These are phyloP conservation scores for Skeletonema potamos DNA, from an alignment of 108 stramenopile genomes.

Conservation along the genomic window DNA sequence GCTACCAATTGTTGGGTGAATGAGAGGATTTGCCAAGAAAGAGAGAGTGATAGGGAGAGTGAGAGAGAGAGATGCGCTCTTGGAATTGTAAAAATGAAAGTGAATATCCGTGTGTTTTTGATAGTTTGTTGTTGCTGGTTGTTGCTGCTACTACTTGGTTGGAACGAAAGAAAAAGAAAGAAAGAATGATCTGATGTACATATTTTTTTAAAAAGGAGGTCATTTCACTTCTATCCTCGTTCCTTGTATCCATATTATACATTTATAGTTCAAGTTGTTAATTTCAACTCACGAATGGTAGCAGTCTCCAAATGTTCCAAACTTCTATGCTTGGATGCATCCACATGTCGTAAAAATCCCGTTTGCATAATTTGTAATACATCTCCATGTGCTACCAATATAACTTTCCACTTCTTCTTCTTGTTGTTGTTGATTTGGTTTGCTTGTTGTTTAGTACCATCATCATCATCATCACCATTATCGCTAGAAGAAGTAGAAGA, in stretches of 20 bases:
- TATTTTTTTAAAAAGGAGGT: too few species aligned
- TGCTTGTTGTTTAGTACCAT: too few species aligned
- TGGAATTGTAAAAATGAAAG: neutral
- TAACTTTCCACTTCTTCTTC: conserved; percentile 38
- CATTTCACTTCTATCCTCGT: too few species aligned
- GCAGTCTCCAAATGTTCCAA: conserved; percentile 86
- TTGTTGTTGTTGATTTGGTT: neutral
- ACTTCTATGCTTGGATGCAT: conserved; percentile 64
- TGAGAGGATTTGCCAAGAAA: neutral
- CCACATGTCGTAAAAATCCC: conserved; percentile 58
- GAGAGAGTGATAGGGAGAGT: neutral
- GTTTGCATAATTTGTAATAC: conserved; percentile 90
- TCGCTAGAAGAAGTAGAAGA: neutral
- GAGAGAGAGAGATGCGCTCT: neutral
- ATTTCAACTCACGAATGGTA: conserved; percentile 51
- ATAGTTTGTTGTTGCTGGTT: neutral
- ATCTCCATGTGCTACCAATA: conserved; percentile 89
- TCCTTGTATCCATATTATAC: neutral
- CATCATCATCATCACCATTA: too few species aligned
- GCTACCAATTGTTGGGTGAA: neutral
- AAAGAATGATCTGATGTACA: neutral
- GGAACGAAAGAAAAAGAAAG: too few species aligned
- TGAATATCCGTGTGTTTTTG: neutral
- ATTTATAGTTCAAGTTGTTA: neutral
- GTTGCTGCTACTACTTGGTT: too few species aligned